phyloP scores from a whole-genome alignment of 495 filamentous ascomycete genomes.

The Hypoxylon subgilvum region DNA sequence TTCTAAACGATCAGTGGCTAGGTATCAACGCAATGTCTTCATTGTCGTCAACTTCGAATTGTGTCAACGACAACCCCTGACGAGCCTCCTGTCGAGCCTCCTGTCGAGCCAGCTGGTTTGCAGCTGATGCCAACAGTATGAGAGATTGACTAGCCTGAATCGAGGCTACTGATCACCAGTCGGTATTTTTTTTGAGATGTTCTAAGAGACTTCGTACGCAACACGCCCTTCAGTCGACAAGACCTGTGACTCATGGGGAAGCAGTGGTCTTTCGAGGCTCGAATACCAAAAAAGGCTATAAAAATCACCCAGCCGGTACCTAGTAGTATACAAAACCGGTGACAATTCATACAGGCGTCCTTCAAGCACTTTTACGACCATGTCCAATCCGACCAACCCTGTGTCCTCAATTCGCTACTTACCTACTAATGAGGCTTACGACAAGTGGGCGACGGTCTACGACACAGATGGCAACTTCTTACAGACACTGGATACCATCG shows the following conservation, averaged over 20 bases:
- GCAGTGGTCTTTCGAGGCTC: not conserved
- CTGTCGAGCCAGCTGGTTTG: not conserved
- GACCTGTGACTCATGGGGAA: slow-evolving; percentile 15
- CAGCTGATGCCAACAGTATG: slow-evolving; percentile 3
- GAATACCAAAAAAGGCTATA: not conserved
- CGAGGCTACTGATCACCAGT: too few species aligned
- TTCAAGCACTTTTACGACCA: not conserved
- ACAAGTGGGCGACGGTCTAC: slow-evolving; percentile 55
- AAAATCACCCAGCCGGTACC: too few species aligned
- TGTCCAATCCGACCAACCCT: slow-evolving; percentile 15
- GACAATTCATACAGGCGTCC: too few species aligned
- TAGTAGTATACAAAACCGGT: too few species aligned
- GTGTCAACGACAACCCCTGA: too few species aligned
- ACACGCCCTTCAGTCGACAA: not conserved
- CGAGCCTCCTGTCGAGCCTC: too few species aligned
- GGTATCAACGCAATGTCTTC: too few species aligned
- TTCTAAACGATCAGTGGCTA: too few species aligned
- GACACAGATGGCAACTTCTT: slow-evolving; percentile 78
- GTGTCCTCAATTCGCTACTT: slow-evolving; percentile 32
- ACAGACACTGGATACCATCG: slow-evolving; percentile 68
- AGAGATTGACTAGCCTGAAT: too few species aligned
- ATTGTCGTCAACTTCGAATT: too few species aligned
- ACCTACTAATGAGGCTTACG: slow-evolving; percentile 43
- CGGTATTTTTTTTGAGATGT: too few species aligned
- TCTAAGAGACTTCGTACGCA: too few species aligned